Evolutionary conservation across 805 yeast species (phyloP).

Genomic region (Candida boleticola): DNA sequence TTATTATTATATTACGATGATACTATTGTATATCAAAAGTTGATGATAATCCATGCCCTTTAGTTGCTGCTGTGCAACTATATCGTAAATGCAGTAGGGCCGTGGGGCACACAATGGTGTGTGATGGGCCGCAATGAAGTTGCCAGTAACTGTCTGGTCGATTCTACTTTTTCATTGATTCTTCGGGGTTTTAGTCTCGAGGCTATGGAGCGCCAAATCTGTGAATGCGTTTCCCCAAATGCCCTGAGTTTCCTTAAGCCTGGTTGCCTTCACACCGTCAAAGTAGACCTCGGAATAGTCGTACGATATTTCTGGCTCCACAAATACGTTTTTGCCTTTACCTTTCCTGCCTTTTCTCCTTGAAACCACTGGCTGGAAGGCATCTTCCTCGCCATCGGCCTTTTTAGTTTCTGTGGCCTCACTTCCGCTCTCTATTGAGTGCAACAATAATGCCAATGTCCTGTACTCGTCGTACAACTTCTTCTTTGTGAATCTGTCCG

Average conservation of each 20-base stretch:
- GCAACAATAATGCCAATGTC: conserved; percentile 37
- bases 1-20: too few species aligned
- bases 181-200: too few species aligned
- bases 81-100: too few species aligned
- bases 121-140: too few species aligned
- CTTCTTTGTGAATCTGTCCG: conserved; percentile 47
- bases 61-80: too few species aligned
- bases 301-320: conserved; percentile 33
- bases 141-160: too few species aligned
- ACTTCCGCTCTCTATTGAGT: conserved; percentile 13
- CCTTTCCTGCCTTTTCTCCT: conserved; percentile 18
- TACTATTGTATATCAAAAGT: too few species aligned
- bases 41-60: too few species aligned
- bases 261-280: conserved; percentile 13
- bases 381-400: conserved; percentile 12
- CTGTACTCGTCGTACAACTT: conserved; percentile 46
- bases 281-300: conserved; percentile 30
- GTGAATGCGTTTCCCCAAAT: conserved; percentile 54
- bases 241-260: conserved; percentile 25
- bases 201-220: conserved; percentile 46
- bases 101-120: too few species aligned
- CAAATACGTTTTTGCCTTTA: conserved; percentile 23
- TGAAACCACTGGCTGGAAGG: conserved; percentile 19
- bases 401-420: background rate
- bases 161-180: too few species aligned